A percentile compares a stretch with the other conserved stretches of the same genome.
Evolutionary conservation across 441 rosid species (phyloP).

Genomic region (Euphorbia corollata): DNA sequence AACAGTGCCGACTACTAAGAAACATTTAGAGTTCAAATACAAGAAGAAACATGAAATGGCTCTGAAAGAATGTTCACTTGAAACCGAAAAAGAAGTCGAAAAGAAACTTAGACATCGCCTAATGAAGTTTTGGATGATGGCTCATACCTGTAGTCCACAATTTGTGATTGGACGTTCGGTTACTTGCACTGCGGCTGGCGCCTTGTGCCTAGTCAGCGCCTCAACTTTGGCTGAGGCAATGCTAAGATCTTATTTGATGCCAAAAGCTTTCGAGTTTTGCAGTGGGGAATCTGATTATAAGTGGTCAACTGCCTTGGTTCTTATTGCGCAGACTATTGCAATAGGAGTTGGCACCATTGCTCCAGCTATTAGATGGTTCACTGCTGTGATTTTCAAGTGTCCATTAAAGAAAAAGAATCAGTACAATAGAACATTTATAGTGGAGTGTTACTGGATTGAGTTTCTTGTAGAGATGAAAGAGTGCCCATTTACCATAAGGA

Average conservation of each 20-base stretch:
- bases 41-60: constrained; percentile 48
- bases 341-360: constrained; percentile 60
- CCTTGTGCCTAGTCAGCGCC: constrained; percentile 28
- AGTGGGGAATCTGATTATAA: constrained; percentile 69
- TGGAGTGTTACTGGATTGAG: constrained; percentile 68
- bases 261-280: constrained; percentile 50
- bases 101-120: constrained; percentile 46
- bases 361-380: constrained; percentile 71
- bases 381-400: constrained; percentile 58
- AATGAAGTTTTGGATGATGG: constrained; percentile 78
- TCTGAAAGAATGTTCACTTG: constrained; percentile 32
- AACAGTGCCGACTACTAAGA: constrained; percentile 46
- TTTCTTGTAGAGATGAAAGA: constrained; percentile 55
- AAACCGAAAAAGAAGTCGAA: constrained; percentile 18
- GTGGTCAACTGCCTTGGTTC: constrained; percentile 58
- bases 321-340: constrained; percentile 51
- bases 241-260: constrained; percentile 44
- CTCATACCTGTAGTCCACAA: constrained; percentile 78
- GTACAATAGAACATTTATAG: constrained; percentile 30
- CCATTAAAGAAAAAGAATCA: constrained; percentile 34
- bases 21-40: constrained; percentile 49
- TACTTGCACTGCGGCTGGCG: constrained; percentile 51
- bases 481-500: constrained; percentile 35
- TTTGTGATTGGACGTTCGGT: constrained; percentile 73
- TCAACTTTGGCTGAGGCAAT: constrained; percentile 28